These are phyloP conservation scores for Pichia sp. DNA, from an alignment of 1,139 yeast species.

Conservation along the genomic window DNA sequence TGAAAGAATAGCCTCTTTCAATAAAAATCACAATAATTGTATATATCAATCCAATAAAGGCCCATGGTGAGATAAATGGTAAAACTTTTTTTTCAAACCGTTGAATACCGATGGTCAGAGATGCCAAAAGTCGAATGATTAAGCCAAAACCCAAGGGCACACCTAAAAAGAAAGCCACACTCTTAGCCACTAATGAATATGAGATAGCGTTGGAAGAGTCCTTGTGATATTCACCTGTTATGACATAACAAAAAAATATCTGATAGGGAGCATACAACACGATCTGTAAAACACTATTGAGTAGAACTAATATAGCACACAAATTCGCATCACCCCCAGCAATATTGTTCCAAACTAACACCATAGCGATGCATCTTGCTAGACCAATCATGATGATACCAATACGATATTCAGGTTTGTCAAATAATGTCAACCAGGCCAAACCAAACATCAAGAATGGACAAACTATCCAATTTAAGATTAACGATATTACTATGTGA, in stretches of 20 bases:
- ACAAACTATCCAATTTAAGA: constrained; percentile 55
- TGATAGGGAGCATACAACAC: constrained; percentile 54
- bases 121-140: constrained; percentile 36
- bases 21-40: constrained; percentile 53
- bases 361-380: constrained; percentile 65
- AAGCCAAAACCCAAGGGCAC: constrained; percentile 49
- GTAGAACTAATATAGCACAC: constrained; percentile 51
- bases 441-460: constrained; percentile 57
- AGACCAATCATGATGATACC: constrained; percentile 58
- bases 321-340: constrained; percentile 50
- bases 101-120: constrained; percentile 30
- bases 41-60: constrained; percentile 50
- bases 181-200: constrained; percentile 43
- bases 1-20: constrained; percentile 47
- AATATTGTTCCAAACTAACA: constrained; percentile 53
- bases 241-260: constrained; percentile 43
- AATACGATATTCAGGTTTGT: constrained; percentile 44
- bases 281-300: constrained; percentile 51
- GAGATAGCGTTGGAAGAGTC: constrained; percentile 24
- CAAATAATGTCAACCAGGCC: constrained; percentile 52
- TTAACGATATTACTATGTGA: constrained; percentile 40
- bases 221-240: constrained; percentile 24
- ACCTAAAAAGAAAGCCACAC: constrained; percentile 53
- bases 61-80: constrained; percentile 45
- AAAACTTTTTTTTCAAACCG: constrained; percentile 35